Base-by-base conservation (phyloP, 805 yeast species). In the Pichia membranifaciens region DNA sequence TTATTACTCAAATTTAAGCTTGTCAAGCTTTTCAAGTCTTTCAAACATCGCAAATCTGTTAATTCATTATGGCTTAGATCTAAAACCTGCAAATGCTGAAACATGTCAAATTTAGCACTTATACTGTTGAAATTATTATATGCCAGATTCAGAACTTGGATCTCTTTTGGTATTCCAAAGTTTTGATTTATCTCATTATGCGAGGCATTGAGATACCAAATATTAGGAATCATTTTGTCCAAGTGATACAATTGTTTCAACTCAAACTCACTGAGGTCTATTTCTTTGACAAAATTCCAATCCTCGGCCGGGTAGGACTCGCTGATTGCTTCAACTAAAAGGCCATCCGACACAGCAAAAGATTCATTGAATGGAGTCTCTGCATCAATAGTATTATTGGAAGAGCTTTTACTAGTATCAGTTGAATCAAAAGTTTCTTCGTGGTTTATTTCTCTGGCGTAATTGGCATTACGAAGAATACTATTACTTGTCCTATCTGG, bases 241-340 rank as follows among this genome's bases (percentile, higher is more conserved):
- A 78, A 63, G 47, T 71, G 77, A 41, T 71, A 70, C 23, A 76
- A 56, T 40, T 69, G 72, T 8, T 67, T 67, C 18, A 78, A 60
- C 17, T 55, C 60, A 28, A 57, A 57, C 13, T 58, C 65, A 3
- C 64, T 51, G 17, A 78, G 54, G 32, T 62, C 60, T n/a, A 78
- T 62, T 18, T 64, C 65, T 9, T 50, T 56, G 2, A 77, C 59
- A 13, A 53, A 52, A 31, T 67, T 65, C 83, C 82, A 78, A 42
- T 67, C 62, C 3, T 65, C 64, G 21, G 64, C 58, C 1, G 76
- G 67, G 42, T 73, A 61, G 3, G 60, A 54, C 33, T 72, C 73
- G 1, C 76, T 75, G 23, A 78, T 68, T 3, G 73, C 67, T 6
- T 76, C 62, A 4, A 75, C 76, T 34, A 78, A 56, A 13, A 62